These are phyloP conservation scores for Tolypocladium ovalisporum DNA, from an alignment of 2,329 filamentous ascomycete genomes.

Conservation along the genomic window DNA sequence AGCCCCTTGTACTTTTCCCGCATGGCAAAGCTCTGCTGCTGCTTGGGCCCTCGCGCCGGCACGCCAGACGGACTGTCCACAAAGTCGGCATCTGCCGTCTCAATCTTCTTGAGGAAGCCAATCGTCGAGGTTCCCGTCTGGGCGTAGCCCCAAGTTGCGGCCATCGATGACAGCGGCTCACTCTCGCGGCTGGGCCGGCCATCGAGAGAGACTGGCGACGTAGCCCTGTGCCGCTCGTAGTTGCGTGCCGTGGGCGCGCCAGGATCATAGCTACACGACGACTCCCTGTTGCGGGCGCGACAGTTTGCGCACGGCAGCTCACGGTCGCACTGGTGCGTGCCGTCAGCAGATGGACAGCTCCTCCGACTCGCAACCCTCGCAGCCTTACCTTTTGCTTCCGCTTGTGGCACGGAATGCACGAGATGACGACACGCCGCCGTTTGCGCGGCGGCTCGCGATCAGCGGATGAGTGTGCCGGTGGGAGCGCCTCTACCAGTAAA, in stretches of 20 bases:
- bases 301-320: conserved; percentile 50
- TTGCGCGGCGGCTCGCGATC: conserved; percentile 35
- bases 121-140: conserved; percentile 40
- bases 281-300: conserved; percentile 42
- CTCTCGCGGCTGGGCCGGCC: conserved; percentile 2
- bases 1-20: conserved; percentile 48
- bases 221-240: conserved; percentile 6
- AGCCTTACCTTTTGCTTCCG: conserved; percentile 46
- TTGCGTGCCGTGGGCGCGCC: conserved; percentile 31
- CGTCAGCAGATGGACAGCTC: neutral
- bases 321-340: conserved; percentile 39
- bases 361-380: neutral
- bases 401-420: conserved; percentile 53
- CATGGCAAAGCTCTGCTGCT: conserved; percentile 23
- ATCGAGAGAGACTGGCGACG: neutral
- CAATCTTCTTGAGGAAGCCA: conserved; percentile 43
- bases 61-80: conserved; percentile 7
- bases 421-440: conserved; percentile 49
- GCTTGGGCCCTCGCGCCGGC: conserved; percentile 7
- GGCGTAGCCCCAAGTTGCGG: conserved; percentile 44
- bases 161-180: conserved; percentile 27
- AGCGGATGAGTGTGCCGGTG: neutral
- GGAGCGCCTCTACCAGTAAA: neutral
- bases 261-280: conserved; percentile 46
- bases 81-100: conserved; percentile 27